Percentiles rank a stretch among this genome's conserved stretches.
These are phyloP conservation scores for Cercospora zeae-maydis DNA, from an alignment of 2,329 filamentous ascomycete species.

Conservation along the genomic window DNA sequence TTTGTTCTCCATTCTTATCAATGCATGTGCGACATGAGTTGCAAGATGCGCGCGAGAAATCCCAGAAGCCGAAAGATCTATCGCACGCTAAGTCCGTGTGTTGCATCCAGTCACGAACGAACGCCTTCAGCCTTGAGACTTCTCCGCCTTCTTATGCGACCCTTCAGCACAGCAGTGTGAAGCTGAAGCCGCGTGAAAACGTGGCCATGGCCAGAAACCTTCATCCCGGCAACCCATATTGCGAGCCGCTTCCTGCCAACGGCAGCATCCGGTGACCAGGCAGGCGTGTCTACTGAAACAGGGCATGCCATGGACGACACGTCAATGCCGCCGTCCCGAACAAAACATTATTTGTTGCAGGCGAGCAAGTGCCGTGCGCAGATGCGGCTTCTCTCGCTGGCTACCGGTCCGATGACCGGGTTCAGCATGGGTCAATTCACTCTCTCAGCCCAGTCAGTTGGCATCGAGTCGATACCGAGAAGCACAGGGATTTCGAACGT, in stretches of 20 bases:
- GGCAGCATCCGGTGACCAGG: neutral
- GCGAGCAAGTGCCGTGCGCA: neutral
- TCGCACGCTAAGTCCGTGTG: neutral
- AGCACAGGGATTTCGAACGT: neutral
- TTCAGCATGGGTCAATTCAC: conserved; percentile 4
- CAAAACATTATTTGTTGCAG: conserved; percentile 1
- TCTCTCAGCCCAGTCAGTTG: neutral
- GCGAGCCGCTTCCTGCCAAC: conserved; percentile 3
- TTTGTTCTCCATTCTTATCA: neutral
- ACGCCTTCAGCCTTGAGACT: neutral
- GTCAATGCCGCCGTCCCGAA: conserved; percentile 15
- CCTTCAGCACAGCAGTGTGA: neutral
- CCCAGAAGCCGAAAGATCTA: neutral
- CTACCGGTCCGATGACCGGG: conserved; percentile 16
- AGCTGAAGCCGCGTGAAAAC: neutral
- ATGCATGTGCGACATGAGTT: neutral
- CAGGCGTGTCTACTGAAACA: conserved; percentile 2
- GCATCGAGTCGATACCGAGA: neutral
- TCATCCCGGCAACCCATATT: conserved; percentile 11
- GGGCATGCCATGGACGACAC: conserved; percentile 9
- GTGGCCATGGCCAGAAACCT: conserved; percentile 12
- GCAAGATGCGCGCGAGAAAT: neutral
- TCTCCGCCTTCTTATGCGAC: neutral
- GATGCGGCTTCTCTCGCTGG: conserved; percentile 13
- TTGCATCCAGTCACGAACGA: neutral